Evolutionary conservation across 805 yeast genomes (phyloP).

Genomic region (Hanseniaspora osmophila): DNA sequence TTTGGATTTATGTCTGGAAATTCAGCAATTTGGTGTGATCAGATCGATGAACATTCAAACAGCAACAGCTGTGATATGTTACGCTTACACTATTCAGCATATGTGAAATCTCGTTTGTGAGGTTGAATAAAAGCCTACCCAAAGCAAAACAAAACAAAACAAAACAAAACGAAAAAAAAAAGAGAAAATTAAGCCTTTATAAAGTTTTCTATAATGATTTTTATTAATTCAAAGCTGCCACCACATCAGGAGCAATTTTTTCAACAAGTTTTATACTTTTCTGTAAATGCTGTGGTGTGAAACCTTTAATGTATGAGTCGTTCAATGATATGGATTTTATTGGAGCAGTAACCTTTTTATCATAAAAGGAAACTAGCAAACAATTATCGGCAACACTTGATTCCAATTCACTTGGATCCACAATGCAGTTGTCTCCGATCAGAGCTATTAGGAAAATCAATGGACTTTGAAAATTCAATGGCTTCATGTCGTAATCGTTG

Average conservation of each 20-base stretch:
- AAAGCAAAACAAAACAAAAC: no score
- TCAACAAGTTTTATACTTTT: constrained; percentile 46
- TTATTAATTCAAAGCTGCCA: constrained; percentile 34
- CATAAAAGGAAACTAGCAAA: constrained; percentile 49
- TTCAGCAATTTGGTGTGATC: constrained; percentile 81
- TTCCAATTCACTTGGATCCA: constrained; percentile 85
- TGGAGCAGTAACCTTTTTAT: constrained; percentile 59
- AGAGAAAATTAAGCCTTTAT: neutral
- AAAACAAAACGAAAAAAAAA: no score
- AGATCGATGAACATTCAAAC: constrained; percentile 95
- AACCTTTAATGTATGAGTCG: constrained; percentile 36
- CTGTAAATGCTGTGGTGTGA: constrained; percentile 32
- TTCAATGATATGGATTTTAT: constrained; percentile 54
- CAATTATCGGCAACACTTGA: constrained; percentile 83
- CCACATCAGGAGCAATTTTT: constrained; percentile 48
- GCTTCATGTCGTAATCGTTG: constrained; percentile 70
- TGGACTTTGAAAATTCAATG: constrained; percentile 44
- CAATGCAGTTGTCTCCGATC: constrained; percentile 49
- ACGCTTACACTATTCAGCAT: constrained; percentile 54
- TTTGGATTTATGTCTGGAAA: constrained; percentile 76
- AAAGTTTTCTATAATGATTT: constrained; percentile 1
- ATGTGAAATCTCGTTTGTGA: constrained; percentile 9
- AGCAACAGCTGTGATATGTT: constrained; percentile 87
- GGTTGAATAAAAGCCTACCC: no score
- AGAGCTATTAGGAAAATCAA: constrained; percentile 63